These are phyloP conservation scores for Candida silvicultrix DNA, from an alignment of 805 yeast genomes.

Conservation along the genomic window DNA sequence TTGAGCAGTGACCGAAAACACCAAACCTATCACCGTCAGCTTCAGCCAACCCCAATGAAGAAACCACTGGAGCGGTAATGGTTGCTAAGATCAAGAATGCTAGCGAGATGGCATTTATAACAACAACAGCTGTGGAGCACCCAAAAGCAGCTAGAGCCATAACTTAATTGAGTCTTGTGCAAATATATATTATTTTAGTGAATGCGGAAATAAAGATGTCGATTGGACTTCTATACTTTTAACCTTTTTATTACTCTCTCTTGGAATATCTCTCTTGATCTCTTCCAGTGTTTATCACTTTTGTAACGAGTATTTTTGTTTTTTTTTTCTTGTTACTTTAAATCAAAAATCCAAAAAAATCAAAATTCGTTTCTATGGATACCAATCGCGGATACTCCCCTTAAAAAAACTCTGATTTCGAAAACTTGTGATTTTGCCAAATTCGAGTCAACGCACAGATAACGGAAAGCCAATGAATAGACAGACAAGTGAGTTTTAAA, in stretches of 20 bases:
- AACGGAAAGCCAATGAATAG: no score
- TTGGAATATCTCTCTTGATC: no score
- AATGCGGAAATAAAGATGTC: not conserved
- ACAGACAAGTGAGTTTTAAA: no score
- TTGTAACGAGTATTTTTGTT: not conserved
- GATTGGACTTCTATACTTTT: no score
- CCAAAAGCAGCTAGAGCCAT: conserved; percentile 22
- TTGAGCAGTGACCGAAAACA: conserved; percentile 57
- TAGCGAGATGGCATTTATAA: conserved; percentile 45
- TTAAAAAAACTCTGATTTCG: no score
- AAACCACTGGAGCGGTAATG: conserved; percentile 54
- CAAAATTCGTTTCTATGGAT: conserved; percentile 1
- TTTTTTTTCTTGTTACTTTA: not conserved
- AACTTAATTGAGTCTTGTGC: no score
- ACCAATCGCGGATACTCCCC: not conserved
- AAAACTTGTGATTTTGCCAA: no score
- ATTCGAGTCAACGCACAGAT: no score
- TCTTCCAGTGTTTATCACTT: no score
- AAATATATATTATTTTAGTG: not conserved
- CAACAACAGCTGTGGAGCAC: conserved; percentile 33
- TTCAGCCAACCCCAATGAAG: conserved; percentile 41
- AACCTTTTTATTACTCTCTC: no score
- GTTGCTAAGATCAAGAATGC: conserved; percentile 59
- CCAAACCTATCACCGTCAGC: conserved; percentile 48
- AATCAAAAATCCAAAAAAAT: not conserved